Evolutionary conservation across 352 stramenopile genomes (phyloP), one percentile per base, ranked within the genome.

Genomic region (Pythium phragmiticola): DNA sequence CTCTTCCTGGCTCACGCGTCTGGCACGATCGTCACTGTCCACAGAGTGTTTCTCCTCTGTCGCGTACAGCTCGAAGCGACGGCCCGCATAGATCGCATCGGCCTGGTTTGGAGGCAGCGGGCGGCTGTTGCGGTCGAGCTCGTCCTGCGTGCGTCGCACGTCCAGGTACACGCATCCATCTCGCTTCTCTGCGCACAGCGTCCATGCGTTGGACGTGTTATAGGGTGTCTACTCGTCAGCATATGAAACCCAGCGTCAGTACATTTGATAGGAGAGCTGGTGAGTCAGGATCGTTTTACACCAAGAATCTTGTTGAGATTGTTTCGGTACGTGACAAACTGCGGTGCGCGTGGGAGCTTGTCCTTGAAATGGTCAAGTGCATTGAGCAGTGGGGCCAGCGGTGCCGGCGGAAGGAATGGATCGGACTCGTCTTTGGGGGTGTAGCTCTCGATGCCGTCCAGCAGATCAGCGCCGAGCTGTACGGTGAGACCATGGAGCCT

Each of bases 251-350:
- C 17, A 43, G 2, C 36, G 49, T 65, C 21, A 41, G 37, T 14
- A 30, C 36, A 5, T 1, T 7, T n/a, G 39, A 46, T 55, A 11
- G 30, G 2, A 21, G 21, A 23, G 48, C 21, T 6, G 8, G 7
- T n/a, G 2, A 34, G 2, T 13, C 12, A 13, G 33, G 14, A 26
- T 14, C 14, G 11, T 76, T 67, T 37, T 59, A 93, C 84, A 4
- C 78, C 79, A 55, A 93, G 79, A 58, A 93, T 89, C 49, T 91
- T 93, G 77, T 93, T 93, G 43, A 93, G 59, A 57, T 93, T 91
- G 72, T 93, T 93, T 37, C 84, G 70, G 50, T 72, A 93, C 36
- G 78, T 93, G 54, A 91, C 69, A 50, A 93, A 80, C 39, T 90
- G 75, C 19, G 74, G 74, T 0, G 49, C 37, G n/a, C 55, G 68